phyloP scores from a whole-genome alignment of 331 rosid genomes.

The Quercus tomentella region DNA sequence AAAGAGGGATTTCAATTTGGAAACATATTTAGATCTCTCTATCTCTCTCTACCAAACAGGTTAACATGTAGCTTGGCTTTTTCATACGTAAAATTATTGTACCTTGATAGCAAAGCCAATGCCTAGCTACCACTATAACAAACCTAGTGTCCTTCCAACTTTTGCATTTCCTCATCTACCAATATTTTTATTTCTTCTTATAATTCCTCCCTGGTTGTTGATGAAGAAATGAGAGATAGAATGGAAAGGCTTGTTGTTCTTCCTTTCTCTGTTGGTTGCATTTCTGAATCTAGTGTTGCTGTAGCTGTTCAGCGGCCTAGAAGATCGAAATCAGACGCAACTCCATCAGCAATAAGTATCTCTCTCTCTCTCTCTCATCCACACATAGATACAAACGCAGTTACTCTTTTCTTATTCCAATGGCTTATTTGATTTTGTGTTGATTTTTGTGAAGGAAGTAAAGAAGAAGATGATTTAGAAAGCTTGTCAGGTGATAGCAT shows the following conservation, averaged over 20 bases:
- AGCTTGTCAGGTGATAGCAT: slow-evolving; percentile 39
- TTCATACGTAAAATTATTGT: slow-evolving; percentile 39
- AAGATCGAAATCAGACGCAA: slow-evolving; percentile 51
- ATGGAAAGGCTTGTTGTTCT: slow-evolving; percentile 85
- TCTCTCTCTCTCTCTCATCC: slow-evolving; percentile 4
- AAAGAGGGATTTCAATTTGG: neutral
- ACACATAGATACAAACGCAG: neutral
- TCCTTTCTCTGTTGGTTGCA: slow-evolving; percentile 86
- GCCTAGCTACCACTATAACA: slow-evolving; percentile 17
- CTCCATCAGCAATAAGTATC: slow-evolving; percentile 50
- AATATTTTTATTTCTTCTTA: slow-evolving; percentile 8
- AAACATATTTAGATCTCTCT: slow-evolving; percentile 5
- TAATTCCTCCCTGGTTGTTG: neutral
- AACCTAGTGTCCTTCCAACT: slow-evolving; percentile 10
- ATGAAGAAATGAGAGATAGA: slow-evolving; percentile 59
- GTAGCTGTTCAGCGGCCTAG: slow-evolving; percentile 59
- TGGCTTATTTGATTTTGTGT: neutral
- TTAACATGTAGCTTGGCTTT: slow-evolving; percentile 36
- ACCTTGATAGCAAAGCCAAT: slow-evolving; percentile 38
- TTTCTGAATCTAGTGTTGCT: slow-evolving; percentile 84
- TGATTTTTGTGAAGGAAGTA: slow-evolving; percentile 21
- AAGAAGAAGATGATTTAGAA: slow-evolving; percentile 43
- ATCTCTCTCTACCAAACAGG: slow-evolving; percentile 55
- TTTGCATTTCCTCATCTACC: slow-evolving; percentile 20
- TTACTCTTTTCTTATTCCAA: neutral